Evolutionary conservation across 208 protist species (phyloP).

Genomic region (Kentomonas sorsogonicus): DNA sequence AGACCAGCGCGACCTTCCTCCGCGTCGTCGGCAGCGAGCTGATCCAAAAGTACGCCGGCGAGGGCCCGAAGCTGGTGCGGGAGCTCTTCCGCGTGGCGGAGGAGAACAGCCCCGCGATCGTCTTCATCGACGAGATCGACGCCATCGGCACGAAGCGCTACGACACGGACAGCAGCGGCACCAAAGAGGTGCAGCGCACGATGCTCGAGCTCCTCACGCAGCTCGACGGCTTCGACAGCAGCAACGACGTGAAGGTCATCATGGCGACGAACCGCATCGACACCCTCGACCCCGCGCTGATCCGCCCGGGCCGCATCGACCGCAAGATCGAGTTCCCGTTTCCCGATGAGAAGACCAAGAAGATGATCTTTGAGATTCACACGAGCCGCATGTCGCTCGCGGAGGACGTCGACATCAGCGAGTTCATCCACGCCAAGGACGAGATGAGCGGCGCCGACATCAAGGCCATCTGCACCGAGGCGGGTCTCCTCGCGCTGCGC

Average conservation of each 20-base stretch:
- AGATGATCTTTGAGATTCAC: slow-evolving; percentile 99
- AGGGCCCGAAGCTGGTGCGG: slow-evolving; percentile 99
- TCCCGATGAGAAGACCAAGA: slow-evolving; percentile 98
- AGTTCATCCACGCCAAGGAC: slow-evolving; percentile 99
- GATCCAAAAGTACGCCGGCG: slow-evolving; percentile 99
- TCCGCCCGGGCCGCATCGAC: slow-evolving; percentile 99
- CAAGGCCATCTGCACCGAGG: slow-evolving; percentile 99
- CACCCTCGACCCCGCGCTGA: slow-evolving; percentile 99
- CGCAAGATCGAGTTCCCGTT: slow-evolving; percentile 99
- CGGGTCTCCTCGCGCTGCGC: slow-evolving; percentile 98
- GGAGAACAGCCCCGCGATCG: slow-evolving; percentile 98
- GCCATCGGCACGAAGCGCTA: slow-evolving; percentile 99
- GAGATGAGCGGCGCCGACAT: slow-evolving; percentile 99
- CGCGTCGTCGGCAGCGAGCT: slow-evolving; percentile 99
- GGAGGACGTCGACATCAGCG: slow-evolving; percentile 98
- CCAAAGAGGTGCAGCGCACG: slow-evolving; percentile 99
- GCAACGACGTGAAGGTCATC: slow-evolving; percentile 99
- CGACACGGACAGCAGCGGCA: slow-evolving; percentile 96
- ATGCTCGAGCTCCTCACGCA: slow-evolving; percentile 99
- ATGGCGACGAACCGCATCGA: slow-evolving; percentile 99
- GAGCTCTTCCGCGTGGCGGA: slow-evolving; percentile 99
- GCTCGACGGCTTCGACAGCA: slow-evolving; percentile 99
- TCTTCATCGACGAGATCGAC: slow-evolving; percentile 99
- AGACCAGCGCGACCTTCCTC: slow-evolving; percentile 99
- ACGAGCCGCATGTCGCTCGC: slow-evolving; percentile 98